Conservation (phyloP, 179 eudicot genomes). For the Sideroxylon spinosum region DNA sequence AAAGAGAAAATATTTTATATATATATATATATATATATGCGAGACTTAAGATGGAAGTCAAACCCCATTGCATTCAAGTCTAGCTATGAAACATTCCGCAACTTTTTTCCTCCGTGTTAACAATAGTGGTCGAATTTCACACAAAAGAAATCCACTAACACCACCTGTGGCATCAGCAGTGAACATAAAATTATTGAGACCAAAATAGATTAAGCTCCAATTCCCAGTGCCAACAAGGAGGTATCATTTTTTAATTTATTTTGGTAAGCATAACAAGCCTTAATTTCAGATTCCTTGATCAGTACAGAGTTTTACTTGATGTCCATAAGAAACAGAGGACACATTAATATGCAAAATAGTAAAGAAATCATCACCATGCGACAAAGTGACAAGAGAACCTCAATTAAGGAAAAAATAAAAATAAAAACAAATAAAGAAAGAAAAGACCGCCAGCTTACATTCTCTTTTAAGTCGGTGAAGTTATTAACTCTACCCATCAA, state of each 20-base stretch:
- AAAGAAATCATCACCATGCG: neutral
- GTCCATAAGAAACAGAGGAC: neutral
- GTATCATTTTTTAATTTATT: too few species aligned
- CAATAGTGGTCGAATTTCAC: neutral
- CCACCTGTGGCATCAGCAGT: neutral
- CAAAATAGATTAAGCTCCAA: too few species aligned
- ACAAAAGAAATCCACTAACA: neutral
- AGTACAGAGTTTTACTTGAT: neutral
- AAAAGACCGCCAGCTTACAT: slow-evolving; percentile 42
- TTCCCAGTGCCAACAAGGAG: too few species aligned
- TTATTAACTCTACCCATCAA: slow-evolving; percentile 63
- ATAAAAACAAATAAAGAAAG: neutral
- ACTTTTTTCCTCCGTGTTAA: neutral
- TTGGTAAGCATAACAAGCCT: neutral
- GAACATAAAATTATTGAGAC: neutral
- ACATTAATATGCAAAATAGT: neutral
- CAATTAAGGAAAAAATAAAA: too few species aligned
- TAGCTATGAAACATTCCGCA: neutral
- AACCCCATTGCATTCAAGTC: neutral
- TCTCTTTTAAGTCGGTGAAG: slow-evolving; percentile 70
- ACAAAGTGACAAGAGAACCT: neutral
- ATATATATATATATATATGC: too few species aligned
- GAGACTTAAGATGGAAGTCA: neutral
- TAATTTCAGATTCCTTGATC: neutral
- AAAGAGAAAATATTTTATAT: too few species aligned